Base-by-base conservation (phyloP, 768 basidiomycete species). In the Podaxis pistillaris region DNA sequence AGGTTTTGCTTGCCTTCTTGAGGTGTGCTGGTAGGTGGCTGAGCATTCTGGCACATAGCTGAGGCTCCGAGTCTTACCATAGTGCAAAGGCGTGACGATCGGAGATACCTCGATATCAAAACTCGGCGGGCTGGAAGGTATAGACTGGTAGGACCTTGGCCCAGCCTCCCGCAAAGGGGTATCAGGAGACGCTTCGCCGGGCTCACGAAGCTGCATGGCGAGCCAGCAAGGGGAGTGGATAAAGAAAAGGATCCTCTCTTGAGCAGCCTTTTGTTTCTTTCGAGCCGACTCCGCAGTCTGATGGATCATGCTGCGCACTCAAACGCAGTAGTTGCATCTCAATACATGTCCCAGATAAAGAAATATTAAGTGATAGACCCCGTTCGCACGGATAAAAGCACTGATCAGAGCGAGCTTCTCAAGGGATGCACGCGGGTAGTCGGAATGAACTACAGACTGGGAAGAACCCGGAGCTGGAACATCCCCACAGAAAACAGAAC, bases 1-100 rank as follows among this genome's bases (percentile, higher is more conserved):
- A 75, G 11, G 68, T 68, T 44, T 60, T 64, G 9, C 69, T 67
- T 4, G 74, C 72, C 33, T 62, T 70, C 63, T 64, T 63, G 9
- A 73, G 50, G 28, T 73, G 63, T 9, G 46, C 71, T 72, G 26
- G 22, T 26, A 36, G 3, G 47, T 40, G 12, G 40, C 11, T 60
- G 13, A 55, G 58, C 2, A 2, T 47, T 6, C 17, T 24, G 26
- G 17, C 19, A 30, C 17, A 46, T 11, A 3, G 17, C 40, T 24
- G 11, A 15, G 2, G 0, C 17, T 1, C 19, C 6, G 19, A 33
- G 1, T 26, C 17, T 46, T 40, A 38, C 58, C 9, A 17, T 62
- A n/a, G 28, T 13, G 17, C 46, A 63, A 36, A 46, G 65, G 66
- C 47, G 60, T 60, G 54, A 52, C 64, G 59, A 37, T 65, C 44